Percentiles rank a stretch among this genome's conserved stretches.
These are phyloP conservation scores for Aspergillus saccharolyticus DNA, from an alignment of 495 filamentous ascomycete species.

Conservation along the genomic window DNA sequence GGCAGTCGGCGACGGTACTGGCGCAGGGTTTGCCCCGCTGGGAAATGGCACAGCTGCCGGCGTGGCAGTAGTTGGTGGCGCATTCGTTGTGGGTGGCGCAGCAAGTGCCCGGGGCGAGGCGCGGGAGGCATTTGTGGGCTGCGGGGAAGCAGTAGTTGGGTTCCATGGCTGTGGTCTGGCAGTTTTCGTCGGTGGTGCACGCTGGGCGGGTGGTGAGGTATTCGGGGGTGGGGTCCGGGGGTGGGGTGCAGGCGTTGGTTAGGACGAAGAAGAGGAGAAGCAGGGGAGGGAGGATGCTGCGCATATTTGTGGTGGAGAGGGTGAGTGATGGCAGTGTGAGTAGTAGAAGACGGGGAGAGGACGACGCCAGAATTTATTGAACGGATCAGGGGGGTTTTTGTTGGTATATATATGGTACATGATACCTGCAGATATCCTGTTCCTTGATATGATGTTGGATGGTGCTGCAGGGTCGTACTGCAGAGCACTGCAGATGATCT, in stretches of 20 bases:
- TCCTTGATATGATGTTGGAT: too few relatives aligned
- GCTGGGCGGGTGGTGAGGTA: neutral
- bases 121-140: neutral
- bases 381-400: too few relatives aligned
- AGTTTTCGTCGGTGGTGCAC: neutral
- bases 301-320: neutral
- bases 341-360: too few relatives aligned
- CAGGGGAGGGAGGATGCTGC: neutral
- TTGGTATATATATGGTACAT: too few relatives aligned
- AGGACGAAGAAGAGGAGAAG: neutral
- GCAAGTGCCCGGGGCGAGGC: neutral
- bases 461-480: too few relatives aligned
- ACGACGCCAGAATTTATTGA: too few relatives aligned
- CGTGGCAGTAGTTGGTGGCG: neutral
- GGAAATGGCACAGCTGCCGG: neutral
- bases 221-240: neutral
- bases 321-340: too few relatives aligned
- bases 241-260: neutral
- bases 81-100: neutral
- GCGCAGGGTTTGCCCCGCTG: neutral
- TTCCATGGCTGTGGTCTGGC: neutral
- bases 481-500: too few relatives aligned
- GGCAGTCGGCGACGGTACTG: neutral
- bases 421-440: too few relatives aligned
- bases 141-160: neutral